Percentiles rank a stretch among this genome's conserved stretches.
phyloP scores from a whole-genome alignment of 768 basidiomycete species.

The Astraeus odoratus region DNA sequence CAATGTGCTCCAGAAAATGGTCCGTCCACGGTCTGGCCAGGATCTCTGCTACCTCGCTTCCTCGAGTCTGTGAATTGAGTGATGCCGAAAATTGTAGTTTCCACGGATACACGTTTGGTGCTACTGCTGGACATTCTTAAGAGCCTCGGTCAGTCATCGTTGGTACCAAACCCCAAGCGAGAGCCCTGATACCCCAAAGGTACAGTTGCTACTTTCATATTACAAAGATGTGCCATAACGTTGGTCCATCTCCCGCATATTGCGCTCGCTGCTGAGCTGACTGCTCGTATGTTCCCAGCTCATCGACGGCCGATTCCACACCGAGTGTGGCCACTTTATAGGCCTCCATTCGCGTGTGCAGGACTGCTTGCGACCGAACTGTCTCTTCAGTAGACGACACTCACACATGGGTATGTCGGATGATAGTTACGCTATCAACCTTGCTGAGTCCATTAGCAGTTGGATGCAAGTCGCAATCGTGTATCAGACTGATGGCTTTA shows the following conservation, averaged over 20 bases:
- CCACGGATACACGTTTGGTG: constrained; percentile 29
- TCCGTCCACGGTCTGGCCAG: constrained; percentile 13
- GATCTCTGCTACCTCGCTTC: constrained; percentile 30
- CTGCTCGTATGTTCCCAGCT: constrained; percentile 35
- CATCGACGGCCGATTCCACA: constrained; percentile 70
- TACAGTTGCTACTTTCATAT: constrained; percentile 13
- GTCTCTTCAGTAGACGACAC: constrained; percentile 67
- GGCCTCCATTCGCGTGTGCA: constrained; percentile 63
- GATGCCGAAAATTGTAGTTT: constrained; percentile 32
- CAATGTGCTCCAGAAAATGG: constrained; percentile 16
- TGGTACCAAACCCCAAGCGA: constrained; percentile 12
- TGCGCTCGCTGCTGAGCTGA: background rate
- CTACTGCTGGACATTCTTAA: constrained; percentile 26
- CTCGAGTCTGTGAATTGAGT: constrained; percentile 25
- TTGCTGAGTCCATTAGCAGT: constrained; percentile 11
- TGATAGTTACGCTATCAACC: background rate
- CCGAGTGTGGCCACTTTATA: constrained; percentile 63
- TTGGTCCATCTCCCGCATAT: constrained; percentile 27
- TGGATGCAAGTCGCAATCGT: constrained; percentile 52
- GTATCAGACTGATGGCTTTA: constrained; percentile 58
- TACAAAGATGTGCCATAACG: constrained; percentile 66
- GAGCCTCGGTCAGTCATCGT: constrained; percentile 13
- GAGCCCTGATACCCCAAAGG: constrained; percentile 10
- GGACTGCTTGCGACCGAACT: constrained; percentile 58
- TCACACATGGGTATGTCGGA: constrained; percentile 45